phyloP scores from a whole-genome alignment of 345 rosid species.

The Cardamine resedifolia region DNA sequence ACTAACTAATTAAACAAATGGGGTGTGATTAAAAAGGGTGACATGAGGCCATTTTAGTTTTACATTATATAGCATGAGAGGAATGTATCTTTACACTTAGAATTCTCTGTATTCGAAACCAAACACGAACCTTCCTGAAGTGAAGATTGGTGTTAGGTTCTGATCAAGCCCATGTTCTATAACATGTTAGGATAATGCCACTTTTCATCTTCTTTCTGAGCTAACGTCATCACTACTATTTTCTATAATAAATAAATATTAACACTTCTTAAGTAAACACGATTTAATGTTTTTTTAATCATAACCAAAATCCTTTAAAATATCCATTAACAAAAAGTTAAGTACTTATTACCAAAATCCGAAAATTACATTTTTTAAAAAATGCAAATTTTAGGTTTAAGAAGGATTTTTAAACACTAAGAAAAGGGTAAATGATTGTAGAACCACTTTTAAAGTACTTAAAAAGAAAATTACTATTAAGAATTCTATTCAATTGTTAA shows the following conservation, averaged over 20 bases:
- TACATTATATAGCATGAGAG: slow-evolving; percentile 20
- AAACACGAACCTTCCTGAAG: slow-evolving; percentile 35
- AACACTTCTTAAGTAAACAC: background rate
- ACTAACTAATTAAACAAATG: background rate
- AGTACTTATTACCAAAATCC: background rate
- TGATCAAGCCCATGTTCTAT: slow-evolving; percentile 46
- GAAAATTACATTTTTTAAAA: background rate
- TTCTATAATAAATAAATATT: background rate
- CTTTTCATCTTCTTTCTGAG: slow-evolving; percentile 29
- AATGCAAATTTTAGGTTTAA: background rate
- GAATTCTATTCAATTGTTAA: background rate
- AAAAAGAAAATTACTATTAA: background rate
- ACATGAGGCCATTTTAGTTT: slow-evolving; percentile 26
- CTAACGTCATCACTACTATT: slow-evolving; percentile 14
- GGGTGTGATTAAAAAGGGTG: background rate
- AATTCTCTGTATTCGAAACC: slow-evolving; percentile 38
- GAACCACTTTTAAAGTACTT: background rate
- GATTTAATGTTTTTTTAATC: background rate
- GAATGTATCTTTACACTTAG: slow-evolving; percentile 40
- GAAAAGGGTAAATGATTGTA: background rate
- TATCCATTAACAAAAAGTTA: background rate
- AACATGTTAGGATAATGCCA: slow-evolving; percentile 43
- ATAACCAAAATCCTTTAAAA: background rate
- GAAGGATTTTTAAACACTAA: background rate
- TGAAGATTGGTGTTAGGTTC: slow-evolving; percentile 30